These are phyloP conservation scores for Saccharomycopsis capsularis DNA, from an alignment of 805 yeast species.

Conservation along the genomic window DNA sequence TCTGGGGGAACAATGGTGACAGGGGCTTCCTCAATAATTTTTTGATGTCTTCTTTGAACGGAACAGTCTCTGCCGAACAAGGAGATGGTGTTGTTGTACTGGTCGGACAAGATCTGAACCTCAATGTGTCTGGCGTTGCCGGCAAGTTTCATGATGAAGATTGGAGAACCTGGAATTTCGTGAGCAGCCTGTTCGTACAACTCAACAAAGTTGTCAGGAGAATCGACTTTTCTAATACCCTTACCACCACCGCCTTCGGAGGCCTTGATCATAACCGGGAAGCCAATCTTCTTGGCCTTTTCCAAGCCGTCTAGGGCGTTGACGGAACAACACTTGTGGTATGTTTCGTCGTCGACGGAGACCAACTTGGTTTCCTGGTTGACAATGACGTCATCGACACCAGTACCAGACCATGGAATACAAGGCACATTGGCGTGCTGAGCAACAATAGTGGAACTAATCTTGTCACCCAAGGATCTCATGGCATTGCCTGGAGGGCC, in stretches of 20 bases:
- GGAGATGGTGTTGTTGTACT: slow-evolving; percentile 95
- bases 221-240: slow-evolving; percentile 95
- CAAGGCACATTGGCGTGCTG: slow-evolving; percentile 98
- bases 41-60: slow-evolving; percentile 98
- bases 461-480: slow-evolving; percentile 99
- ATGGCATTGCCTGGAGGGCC: slow-evolving; percentile 99
- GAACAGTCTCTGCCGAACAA: slow-evolving; percentile 98
- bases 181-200: slow-evolving; percentile 90
- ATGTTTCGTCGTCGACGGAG: slow-evolving; percentile 78
- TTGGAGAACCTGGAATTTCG: slow-evolving; percentile 98
- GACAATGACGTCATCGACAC: slow-evolving; percentile 73
- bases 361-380: slow-evolving; percentile 72
- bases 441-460: slow-evolving; percentile 96
- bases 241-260: slow-evolving; percentile 99
- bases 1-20: slow-evolving; percentile 86
- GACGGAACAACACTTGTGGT: slow-evolving; percentile 80
- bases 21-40: slow-evolving; percentile 98
- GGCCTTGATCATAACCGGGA: slow-evolving; percentile 98
- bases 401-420: slow-evolving; percentile 99
- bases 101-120: slow-evolving; percentile 96
- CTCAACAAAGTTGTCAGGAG: slow-evolving; percentile 67
- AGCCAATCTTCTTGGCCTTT: slow-evolving; percentile 83
- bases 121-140: slow-evolving; percentile 97
- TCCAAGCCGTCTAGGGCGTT: slow-evolving; percentile 83
- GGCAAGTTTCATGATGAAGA: slow-evolving; percentile 95